Conservation (phyloP, 1,284 basidiomycete species). For the Bondarzewia mesenterica region DNA sequence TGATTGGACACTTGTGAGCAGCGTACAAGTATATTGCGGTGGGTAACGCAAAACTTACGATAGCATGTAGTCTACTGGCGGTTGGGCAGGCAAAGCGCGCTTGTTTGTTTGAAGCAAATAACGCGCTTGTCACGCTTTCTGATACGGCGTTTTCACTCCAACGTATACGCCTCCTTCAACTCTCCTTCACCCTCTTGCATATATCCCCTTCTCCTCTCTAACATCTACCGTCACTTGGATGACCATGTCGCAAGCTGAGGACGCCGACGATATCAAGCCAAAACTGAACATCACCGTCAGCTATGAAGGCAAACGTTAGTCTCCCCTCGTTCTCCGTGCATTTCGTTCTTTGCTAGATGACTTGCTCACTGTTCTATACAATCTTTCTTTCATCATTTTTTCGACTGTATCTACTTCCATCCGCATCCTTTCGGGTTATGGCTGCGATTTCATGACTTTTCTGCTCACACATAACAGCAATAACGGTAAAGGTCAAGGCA, state of each 20-base stretch:
- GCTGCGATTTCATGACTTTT: too few relatives aligned
- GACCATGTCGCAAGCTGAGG: constrained; percentile 16
- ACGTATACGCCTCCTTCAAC: too few relatives aligned
- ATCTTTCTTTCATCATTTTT: not conserved
- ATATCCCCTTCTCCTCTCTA: not conserved
- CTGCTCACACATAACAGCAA: constrained; percentile 26
- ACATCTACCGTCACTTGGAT: not conserved
- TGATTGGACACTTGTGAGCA: too few relatives aligned
- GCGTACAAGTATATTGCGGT: too few relatives aligned
- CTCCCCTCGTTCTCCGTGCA: constrained; percentile 2
- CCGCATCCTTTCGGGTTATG: too few relatives aligned
- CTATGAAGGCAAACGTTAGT: constrained; percentile 36
- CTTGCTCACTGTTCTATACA: not conserved
- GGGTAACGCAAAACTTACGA: too few relatives aligned
- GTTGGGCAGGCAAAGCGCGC: too few relatives aligned
- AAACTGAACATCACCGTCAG: constrained; percentile 48
- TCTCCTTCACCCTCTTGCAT: not conserved
- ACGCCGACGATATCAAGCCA: constrained; percentile 53
- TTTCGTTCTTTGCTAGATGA: not conserved
- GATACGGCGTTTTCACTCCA: too few relatives aligned
- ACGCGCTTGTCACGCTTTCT: too few relatives aligned
- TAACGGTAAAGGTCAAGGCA: constrained; percentile 56
- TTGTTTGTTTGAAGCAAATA: too few relatives aligned
- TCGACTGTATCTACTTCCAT: not conserved
- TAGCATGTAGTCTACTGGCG: too few relatives aligned